These are phyloP conservation scores for Citrus glauca DNA, from an alignment of 345 rosid species.

Conservation along the genomic window DNA sequence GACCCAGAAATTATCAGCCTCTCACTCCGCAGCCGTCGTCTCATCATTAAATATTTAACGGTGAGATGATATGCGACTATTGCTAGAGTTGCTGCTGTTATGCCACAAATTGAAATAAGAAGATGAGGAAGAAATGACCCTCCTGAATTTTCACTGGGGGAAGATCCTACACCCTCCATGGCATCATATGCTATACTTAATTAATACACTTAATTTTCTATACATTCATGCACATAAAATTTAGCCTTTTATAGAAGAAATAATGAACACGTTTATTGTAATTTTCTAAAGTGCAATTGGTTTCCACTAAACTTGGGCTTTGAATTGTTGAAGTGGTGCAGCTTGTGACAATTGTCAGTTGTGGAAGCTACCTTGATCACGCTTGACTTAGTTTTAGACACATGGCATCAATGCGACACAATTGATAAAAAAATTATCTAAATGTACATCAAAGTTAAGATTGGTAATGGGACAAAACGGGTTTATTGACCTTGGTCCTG, in stretches of 20 bases:
- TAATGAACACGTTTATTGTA: not conserved
- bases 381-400: not conserved
- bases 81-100: conserved; percentile 14
- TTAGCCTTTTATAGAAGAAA: too few relatives aligned
- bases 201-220: not conserved
- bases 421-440: too few relatives aligned
- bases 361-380: too few relatives aligned
- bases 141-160: conserved; percentile 3
- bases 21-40: not conserved
- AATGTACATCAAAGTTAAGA: too few relatives aligned
- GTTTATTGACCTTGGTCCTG: too few relatives aligned
- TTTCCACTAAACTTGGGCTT: not conserved
- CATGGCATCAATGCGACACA: not conserved
- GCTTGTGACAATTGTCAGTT: conserved; percentile 12
- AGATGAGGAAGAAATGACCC: conserved; percentile 32
- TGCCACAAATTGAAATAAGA: conserved; percentile 33
- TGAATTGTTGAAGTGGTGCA: not conserved
- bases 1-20: not conserved
- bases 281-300: not conserved
- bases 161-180: conserved; percentile 18
- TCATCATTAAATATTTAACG: conserved; percentile 21
- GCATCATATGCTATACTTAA: not conserved
- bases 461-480: too few relatives aligned
- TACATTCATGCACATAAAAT: not conserved
- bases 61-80: conserved; percentile 37